Evolutionary conservation across 257 asterid genomes (phyloP).

Genomic region (Coffea canephora): DNA sequence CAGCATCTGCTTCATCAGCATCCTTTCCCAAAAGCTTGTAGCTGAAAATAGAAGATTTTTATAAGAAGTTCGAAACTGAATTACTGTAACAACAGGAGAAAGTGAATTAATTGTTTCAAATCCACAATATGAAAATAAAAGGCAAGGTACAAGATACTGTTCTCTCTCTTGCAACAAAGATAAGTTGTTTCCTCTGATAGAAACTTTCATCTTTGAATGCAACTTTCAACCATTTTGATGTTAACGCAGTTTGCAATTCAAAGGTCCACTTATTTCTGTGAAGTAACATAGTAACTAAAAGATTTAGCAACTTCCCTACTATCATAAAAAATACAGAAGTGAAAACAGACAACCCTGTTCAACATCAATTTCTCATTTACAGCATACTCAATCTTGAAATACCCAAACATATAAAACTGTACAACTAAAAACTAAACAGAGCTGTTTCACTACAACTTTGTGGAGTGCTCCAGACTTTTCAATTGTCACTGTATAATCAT

Average conservation of each 20-base stretch:
- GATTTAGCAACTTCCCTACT: not conserved
- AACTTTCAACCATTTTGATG: not conserved
- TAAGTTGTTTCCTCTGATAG: not conserved
- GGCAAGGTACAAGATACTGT: not conserved
- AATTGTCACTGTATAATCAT: not conserved
- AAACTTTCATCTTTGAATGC: not conserved
- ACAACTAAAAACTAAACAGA: not conserved
- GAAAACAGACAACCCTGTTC: not conserved
- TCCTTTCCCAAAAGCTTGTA: constrained; percentile 72
- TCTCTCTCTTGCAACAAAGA: not conserved
- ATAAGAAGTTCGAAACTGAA: constrained; percentile 17
- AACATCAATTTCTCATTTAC: not conserved
- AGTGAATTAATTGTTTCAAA: not conserved
- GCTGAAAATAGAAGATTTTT: constrained; percentile 44
- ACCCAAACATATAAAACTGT: not conserved
- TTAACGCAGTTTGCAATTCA: not conserved
- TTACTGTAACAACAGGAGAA: not conserved
- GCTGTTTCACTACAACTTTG: not conserved
- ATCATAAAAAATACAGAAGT: not conserved
- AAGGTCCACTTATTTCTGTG: not conserved
- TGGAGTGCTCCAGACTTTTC: not conserved
- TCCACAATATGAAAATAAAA: not conserved
- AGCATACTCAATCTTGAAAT: not conserved
- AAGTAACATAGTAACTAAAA: not conserved
- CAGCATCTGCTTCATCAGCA: constrained; percentile 80